Conservation (phyloP, 148 eudicot species). For the Beta vulgaris region DNA sequence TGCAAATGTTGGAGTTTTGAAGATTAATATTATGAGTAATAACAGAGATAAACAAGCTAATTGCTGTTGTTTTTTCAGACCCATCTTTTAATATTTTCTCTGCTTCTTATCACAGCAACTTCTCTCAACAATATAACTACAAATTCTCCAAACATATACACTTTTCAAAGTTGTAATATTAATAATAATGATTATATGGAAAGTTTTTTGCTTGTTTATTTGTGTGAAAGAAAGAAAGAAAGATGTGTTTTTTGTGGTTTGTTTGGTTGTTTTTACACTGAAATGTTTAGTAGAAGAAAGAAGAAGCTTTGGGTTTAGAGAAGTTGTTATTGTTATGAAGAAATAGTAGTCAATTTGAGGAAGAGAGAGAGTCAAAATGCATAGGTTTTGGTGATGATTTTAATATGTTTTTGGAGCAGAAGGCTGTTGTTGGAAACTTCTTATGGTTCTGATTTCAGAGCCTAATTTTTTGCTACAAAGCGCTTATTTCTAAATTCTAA, state of each 20-base stretch:
- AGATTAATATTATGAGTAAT: conserved; percentile 41
- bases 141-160: conserved; percentile 1
- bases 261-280: conserved; percentile 17
- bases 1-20: conserved; percentile 31
- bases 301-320: conserved; percentile 18
- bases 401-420: not conserved
- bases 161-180: too few relatives aligned
- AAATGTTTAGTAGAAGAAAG: conserved; percentile 4
- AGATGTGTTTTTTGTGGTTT: conserved; percentile 17
- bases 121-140: conserved; percentile 6
- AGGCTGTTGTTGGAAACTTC: conserved; percentile 46
- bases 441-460: conserved; percentile 55
- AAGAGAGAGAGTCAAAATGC: conserved; percentile 15
- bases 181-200: conserved; percentile 19
- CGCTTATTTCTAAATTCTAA: conserved; percentile 10
- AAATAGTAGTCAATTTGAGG: conserved; percentile 8
- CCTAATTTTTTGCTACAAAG: conserved; percentile 33
- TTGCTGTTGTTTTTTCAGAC: conserved; percentile 37
- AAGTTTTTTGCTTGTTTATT: not conserved
- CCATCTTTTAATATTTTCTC: conserved; percentile 18
- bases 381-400: conserved; percentile 22
- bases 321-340: conserved; percentile 22
- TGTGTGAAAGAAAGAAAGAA: not conserved
- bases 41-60: conserved; percentile 36
- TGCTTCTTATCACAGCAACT: not conserved